Evolutionary conservation across 352 stramenopile species (phyloP).

Genomic region (Phytophthora lateralis): DNA sequence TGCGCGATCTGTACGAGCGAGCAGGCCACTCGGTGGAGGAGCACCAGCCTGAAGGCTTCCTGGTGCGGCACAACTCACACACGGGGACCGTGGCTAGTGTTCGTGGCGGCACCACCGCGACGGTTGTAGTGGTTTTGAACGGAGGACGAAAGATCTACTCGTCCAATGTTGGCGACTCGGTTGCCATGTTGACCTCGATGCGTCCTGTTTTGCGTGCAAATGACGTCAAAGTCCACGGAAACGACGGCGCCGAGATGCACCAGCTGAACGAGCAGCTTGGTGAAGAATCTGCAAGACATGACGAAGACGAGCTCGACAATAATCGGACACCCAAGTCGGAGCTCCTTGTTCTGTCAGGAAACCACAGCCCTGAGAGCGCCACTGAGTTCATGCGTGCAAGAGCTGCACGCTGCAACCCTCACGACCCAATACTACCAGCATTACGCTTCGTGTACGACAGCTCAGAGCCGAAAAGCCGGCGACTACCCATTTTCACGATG

Average conservation of each 20-base stretch:
- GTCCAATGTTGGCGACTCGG: slow-evolving; percentile 87
- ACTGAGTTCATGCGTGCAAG: slow-evolving; percentile 77
- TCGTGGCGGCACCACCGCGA: slow-evolving; percentile 90
- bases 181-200: slow-evolving; percentile 44
- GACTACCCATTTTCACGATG: slow-evolving; percentile 48
- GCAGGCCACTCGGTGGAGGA: slow-evolving; percentile 64
- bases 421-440: slow-evolving; percentile 45
- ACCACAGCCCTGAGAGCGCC: slow-evolving; percentile 82
- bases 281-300: slow-evolving; percentile 12
- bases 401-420: slow-evolving; percentile 33
- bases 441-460: slow-evolving; percentile 90
- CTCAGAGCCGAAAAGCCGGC: slow-evolving; percentile 36
- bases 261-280: slow-evolving; percentile 20
- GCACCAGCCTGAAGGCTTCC: slow-evolving; percentile 57
- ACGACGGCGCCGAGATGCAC: slow-evolving; percentile 11
- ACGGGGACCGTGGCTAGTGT: slow-evolving; percentile 63
- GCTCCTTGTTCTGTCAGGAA: slow-evolving; percentile 73
- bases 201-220: slow-evolving; percentile 24
- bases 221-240: slow-evolving; percentile 38
- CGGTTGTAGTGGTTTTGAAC: slow-evolving; percentile 78
- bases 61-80: slow-evolving; percentile 53
- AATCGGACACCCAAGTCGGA: slow-evolving; percentile 18
- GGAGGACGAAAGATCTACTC: slow-evolving; percentile 72
- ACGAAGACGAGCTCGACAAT: slow-evolving; percentile 27
- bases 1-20: slow-evolving; percentile 64